Evolutionary conservation across 257 asterid species (phyloP), one percentile per base, ranked within the genome.

Genomic region (Solanum sparsipilum): DNA sequence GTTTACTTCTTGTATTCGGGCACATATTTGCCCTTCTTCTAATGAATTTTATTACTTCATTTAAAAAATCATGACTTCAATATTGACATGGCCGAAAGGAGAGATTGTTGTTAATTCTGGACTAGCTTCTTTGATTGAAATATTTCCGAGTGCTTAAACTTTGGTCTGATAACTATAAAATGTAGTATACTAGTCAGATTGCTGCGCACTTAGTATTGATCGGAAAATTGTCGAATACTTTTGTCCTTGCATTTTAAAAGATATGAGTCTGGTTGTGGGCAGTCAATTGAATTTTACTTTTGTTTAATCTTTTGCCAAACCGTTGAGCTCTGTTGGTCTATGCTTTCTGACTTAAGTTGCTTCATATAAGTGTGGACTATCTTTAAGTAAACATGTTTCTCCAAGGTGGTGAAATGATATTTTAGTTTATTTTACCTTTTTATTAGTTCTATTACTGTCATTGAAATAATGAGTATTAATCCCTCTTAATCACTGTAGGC

Each of bases 401-500:
- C 41, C 20, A 48, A 48, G 68, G 44, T 46, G 29, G 41, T 81
- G 70, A 81, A 81, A 5, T 48, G 29, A 31, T 29, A 29, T 81
- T 81, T 29, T 29, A 15, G 68, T 46, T 48, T 10, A 81, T 18
- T 44, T 81, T 81, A 29, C 85, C 31, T 46, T 81, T 31, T 16
- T 46, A 8, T 81, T 48, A 16, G 27, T 18, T 46, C 13, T 46
- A 48, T 81, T 31, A 5, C 9, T 81, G 11, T 20, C 85, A 81
- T 48, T 31, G 23, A 18, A 81, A 29, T 46, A 27, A 48, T 48
- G 39, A 81, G 85, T 29, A 48, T 48, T 29, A 18, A 46, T 48
- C 38, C 67, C 68, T 84, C 25, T 41, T 84, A 87, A 52, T 84
- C 74, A 86, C 86, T 89, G 83, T 96, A 96, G 99, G 98, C 98